Evolutionary conservation across 805 yeast genomes (phyloP), one percentile per base, ranked within the genome.

Genomic region (Ogataea naganishii): DNA sequence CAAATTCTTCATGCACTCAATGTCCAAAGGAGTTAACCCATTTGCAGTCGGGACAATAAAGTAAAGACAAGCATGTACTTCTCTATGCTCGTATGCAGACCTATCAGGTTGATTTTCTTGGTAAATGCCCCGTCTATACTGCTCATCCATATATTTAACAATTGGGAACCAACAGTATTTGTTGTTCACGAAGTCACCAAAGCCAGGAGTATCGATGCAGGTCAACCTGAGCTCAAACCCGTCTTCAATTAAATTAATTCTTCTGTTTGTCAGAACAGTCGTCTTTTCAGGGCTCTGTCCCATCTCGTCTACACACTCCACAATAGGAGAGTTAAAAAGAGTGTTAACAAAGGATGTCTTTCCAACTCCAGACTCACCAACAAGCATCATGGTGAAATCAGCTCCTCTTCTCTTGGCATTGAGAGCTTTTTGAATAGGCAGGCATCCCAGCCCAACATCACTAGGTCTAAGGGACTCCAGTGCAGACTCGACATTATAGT

Each of bases 361-460:
- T 26, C 94, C 95, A 30, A 82, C 64, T 3, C 96, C 96, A 29
- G 80, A 65, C 53, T 80, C 86, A 18, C 96, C 96, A 27, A 80
- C 86, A 21, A 85, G 74, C 81, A 86, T 74, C 33, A 88, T 46
- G 26, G 94, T 84, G 56, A 83, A 80, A 16, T 75, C 63, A 14
- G 83, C 75, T 12, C 95, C 95, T 33, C 64, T 63, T 37, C 64
- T 69, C 28, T 68, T 44, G 8, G 52, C 51, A 17, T 47, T 44
- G 12, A 44, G 31, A 23, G 48, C 39, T 32, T 47, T 51, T 32
- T 51, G 47, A 25, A 50, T 39, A 13, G 56, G 56, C 26, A 52
- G 41, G 30, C 53, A 49, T 5, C 43, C 36, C 23, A 51, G 31
- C 2, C 58, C 58, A 33, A 51, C 38, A 16, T 46, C 48, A 20